Evolutionary conservation across 2,329 filamentous ascomycete genomes (phyloP), one percentile per base, ranked within the genome.

Genomic region (Blumeriella jaapii): DNA sequence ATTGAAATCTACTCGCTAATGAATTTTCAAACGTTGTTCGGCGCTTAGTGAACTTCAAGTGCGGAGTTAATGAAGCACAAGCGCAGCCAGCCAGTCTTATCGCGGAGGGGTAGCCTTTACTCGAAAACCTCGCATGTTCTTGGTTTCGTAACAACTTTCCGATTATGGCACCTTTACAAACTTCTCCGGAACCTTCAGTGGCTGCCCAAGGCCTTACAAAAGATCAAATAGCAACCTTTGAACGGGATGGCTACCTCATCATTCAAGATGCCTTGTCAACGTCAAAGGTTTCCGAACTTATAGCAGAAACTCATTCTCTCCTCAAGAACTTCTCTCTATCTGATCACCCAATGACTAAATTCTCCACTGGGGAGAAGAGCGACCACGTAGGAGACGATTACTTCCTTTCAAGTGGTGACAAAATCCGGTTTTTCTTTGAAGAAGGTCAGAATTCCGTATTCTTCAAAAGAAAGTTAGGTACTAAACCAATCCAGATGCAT

Each of bases 361-460:
- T 98, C 70, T 82, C 81, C 18, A 95, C 89, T 0, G 87, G 87
- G 48, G 78, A 73, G 61, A 62, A 69, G 55, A 58, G 55, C 29
- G 71, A 78, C 41, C 89, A 96, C 61, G 82, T 95, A 8, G 87
- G 89, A 43, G 91, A 96, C 63, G 76, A 82, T 55, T 98, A 98
- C 68, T 96, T 98, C 63, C 74, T 96, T 2, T 70, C 68, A 1
- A 91, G 82, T 3, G 86, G 85, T 42, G 83, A 96, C 66, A 89
- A 95, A 62, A 67, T 96, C 42, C 81, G 86, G 40, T 96, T 93
- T 70, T 96, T 96, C 70, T 93, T 96, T 60, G 89, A 96, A 61
- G 85, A 93, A 60, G 66, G 65, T 66, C 52, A 6, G 42, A 31
- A 19, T 17, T 23, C 27, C 27, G 12, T 12, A 29, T 13, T 13